Conservation (phyloP, 352 stramenopile genomes). For the Phytophthora rubi region DNA sequence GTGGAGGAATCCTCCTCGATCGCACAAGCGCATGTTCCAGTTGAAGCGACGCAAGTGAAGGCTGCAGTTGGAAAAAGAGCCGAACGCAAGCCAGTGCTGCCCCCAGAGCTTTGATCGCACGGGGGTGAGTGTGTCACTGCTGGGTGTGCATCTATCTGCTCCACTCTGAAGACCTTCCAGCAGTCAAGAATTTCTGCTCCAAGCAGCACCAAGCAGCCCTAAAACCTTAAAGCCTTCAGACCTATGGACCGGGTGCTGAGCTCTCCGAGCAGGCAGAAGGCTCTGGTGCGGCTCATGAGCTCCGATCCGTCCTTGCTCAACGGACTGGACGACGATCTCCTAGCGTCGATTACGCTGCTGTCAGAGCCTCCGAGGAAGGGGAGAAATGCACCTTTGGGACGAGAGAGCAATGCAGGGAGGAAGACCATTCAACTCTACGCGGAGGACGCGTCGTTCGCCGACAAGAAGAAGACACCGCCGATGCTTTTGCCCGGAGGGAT, state of each 20-base stretch:
- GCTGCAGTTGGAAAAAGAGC: conserved; percentile 16
- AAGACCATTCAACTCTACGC: conserved; percentile 39
- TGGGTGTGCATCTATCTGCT: not conserved
- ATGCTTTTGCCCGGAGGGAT: conserved; percentile 1
- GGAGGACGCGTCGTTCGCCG: conserved; percentile 20
- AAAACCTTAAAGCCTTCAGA: not conserved
- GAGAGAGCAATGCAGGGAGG: conserved; percentile 9
- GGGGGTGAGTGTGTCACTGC: conserved; percentile 1
- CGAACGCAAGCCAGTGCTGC: conserved; percentile 13
- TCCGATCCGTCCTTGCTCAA: conserved; percentile 48
- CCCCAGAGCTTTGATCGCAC: conserved; percentile 6
- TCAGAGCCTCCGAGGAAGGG: conserved; percentile 22
- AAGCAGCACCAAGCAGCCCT: not conserved
- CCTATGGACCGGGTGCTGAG: conserved; percentile 38
- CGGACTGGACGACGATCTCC: conserved; percentile 45
- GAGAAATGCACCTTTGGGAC: not conserved
- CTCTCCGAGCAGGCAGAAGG: conserved; percentile 52
- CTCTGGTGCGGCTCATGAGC: conserved; percentile 54
- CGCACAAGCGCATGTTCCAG: conserved; percentile 27
- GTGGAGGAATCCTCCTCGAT: conserved; percentile 7
- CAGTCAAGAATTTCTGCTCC: conserved; percentile 28
- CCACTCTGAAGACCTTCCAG: conserved; percentile 1
- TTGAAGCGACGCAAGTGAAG: conserved; percentile 13
- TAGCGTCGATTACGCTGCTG: conserved; percentile 45
- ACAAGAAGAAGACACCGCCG: conserved; percentile 12